Percentiles rank a stretch among this genome's conserved stretches.
Conservation (phyloP, 108 stramenopile species). For the Nitzschia sp. region DNA sequence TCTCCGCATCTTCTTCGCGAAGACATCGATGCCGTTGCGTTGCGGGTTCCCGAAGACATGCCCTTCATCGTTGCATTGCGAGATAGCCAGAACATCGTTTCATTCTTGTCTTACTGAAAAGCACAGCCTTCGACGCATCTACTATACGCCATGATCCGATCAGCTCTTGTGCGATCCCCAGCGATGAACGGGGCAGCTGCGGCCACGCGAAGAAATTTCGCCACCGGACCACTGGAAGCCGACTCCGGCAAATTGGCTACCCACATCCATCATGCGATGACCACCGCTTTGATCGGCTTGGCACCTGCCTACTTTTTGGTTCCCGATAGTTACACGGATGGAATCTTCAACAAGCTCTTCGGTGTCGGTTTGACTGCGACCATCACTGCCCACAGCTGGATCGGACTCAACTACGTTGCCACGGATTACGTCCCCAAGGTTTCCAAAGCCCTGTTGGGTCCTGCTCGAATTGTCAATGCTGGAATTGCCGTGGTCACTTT, state of each 20-base stretch:
- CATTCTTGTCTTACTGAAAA: too few relatives aligned
- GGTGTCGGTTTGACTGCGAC: constrained; percentile 71
- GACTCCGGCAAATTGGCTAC: constrained; percentile 77
- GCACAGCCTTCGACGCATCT: too few relatives aligned
- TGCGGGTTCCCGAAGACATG: too few relatives aligned
- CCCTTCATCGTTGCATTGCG: too few relatives aligned
- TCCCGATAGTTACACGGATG: constrained; percentile 59
- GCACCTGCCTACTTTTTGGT: constrained; percentile 70
- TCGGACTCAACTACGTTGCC: constrained; percentile 91
- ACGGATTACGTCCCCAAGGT: constrained; percentile 94
- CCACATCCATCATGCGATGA: constrained; percentile 71
- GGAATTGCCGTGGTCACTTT: constrained; percentile 64
- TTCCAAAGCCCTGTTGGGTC: constrained; percentile 64
- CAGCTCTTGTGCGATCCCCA: constrained; percentile 12
- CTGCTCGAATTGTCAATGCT: constrained; percentile 71
- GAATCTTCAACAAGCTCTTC: constrained; percentile 62
- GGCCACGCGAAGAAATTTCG: constrained; percentile 21
- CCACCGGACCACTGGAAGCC: constrained; percentile 53
- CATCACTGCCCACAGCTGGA: constrained; percentile 83
- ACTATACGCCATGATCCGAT: constrained; percentile 15
- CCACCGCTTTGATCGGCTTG: constrained; percentile 57
- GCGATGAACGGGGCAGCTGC: neutral
- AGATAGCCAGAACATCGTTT: too few relatives aligned
- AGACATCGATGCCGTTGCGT: too few relatives aligned
- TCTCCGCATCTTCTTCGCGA: too few relatives aligned